Evolutionary conservation across 257 asterid species (phyloP), one percentile per base, ranked within the genome.

Genomic region (Mentha longifolia): DNA sequence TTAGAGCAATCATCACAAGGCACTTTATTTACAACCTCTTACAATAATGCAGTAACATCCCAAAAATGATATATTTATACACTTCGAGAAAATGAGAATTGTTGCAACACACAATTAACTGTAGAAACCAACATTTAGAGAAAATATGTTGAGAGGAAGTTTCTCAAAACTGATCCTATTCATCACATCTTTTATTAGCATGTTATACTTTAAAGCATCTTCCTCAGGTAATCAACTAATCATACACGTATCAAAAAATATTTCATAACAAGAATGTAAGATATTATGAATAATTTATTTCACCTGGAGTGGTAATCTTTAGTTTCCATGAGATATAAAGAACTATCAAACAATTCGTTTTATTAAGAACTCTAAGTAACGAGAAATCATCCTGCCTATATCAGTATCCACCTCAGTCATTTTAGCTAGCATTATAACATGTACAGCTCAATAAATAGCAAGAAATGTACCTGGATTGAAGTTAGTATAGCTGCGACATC

Each of bases 401-500:
- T 35, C 52, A 64, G 59, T 20, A 13, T 67, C 74, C 35, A 67
- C 56, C 56, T 10, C 10, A 42, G 20, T 31, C 30, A 43, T 65
- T 33, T 71, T 25, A 72, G 13, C 43, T 56, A 20, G 52, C 55
- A 37, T 8, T 33, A 39, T 37, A 22, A 62, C 42, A 59, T 25
- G 69, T 56, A 5, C 39, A 35, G 8, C 25, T 28, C 19, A 63
- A 42, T 17, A n/a, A 64, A 71, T 25, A 19, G 61, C 12, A 37
- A 9, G 17, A 49, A 79, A 91, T n/a, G 58, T 86, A 92, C 97
- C 98, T 92, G 98, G 70, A 92, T 77, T 25, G 98, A 92, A 7
- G 97, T 92, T 55, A 92, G 89, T 78, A 92, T 92, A 57, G 98
- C 97, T 42, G 98, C 98, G 71, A 85, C 95, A 67, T 92, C 98